Evolutionary conservation across 257 asterid species (phyloP).

Genomic region (Handroanthus guayacan): DNA sequence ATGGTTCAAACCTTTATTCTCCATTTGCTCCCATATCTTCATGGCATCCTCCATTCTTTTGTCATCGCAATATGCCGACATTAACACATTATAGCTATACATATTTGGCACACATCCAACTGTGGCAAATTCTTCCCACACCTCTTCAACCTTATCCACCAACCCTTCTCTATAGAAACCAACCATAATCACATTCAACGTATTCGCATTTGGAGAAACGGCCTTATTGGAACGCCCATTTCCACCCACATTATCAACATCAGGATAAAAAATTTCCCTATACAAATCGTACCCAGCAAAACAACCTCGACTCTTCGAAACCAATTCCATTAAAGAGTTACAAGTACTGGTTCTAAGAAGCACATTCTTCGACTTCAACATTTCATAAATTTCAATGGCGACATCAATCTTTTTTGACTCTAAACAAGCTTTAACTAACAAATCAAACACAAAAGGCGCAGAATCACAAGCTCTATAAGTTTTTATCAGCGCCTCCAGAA

Average conservation of each 20-base stretch:
- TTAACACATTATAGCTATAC: conserved; percentile 64
- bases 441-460: conserved; percentile 89
- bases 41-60: conserved; percentile 63
- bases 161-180: conserved; percentile 77
- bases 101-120: conserved; percentile 59
- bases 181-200: conserved; percentile 70
- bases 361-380: conserved; percentile 63
- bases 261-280: conserved; percentile 50
- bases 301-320: conserved; percentile 63
- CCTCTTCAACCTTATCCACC: conserved; percentile 68
- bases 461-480: conserved; percentile 80
- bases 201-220: conserved; percentile 47
- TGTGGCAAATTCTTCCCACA: conserved; percentile 69
- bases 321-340: conserved; percentile 73
- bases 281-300: conserved; percentile 70
- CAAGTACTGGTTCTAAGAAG: conserved; percentile 53
- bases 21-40: conserved; percentile 70
- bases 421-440: conserved; percentile 68
- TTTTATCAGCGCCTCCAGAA: conserved; percentile 67
- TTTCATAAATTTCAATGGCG: conserved; percentile 55
- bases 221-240: conserved; percentile 34
- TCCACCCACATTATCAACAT: conserved; percentile 33
- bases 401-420: conserved; percentile 72
- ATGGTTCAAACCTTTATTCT: conserved; percentile 47
- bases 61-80: conserved; percentile 64